These are phyloP conservation scores for Pichia inconspicua DNA, from an alignment of 1,139 yeast genomes.

Conservation along the genomic window DNA sequence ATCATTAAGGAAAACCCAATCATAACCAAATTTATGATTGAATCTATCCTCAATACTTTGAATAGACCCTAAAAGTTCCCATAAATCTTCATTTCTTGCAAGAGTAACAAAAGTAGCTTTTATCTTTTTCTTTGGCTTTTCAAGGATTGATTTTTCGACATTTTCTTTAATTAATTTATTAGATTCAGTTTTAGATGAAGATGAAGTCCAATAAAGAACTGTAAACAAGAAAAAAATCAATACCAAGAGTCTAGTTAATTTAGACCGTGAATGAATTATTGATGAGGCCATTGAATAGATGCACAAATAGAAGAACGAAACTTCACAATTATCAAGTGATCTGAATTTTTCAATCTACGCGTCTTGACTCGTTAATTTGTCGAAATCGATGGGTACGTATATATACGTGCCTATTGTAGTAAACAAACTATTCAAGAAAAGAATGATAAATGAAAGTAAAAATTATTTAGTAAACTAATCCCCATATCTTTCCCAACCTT, in stretches of 20 bases:
- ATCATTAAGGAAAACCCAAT: constrained; percentile 67
- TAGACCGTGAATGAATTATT: background rate
- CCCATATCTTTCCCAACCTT: constrained; percentile 61
- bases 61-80: constrained; percentile 49
- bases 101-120: constrained; percentile 66
- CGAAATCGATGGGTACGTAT: too few relatives aligned
- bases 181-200: background rate
- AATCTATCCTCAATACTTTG: constrained; percentile 65
- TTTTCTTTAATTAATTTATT: too few relatives aligned
- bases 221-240: background rate
- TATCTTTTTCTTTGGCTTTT: constrained; percentile 4
- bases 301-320: too few relatives aligned
- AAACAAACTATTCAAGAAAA: background rate
- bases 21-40: constrained; percentile 55
- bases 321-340: too few relatives aligned
- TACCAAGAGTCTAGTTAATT: background rate
- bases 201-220: background rate
- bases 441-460: background rate
- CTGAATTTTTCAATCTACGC: background rate
- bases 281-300: background rate
- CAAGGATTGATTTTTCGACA: background rate
- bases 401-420: too few relatives aligned
- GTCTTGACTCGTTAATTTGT: too few relatives aligned
- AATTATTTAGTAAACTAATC: constrained; percentile 8
- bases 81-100: constrained; percentile 59